phyloP scores from a whole-genome alignment of 495 filamentous ascomycete genomes.

The Penicillium angulare region DNA sequence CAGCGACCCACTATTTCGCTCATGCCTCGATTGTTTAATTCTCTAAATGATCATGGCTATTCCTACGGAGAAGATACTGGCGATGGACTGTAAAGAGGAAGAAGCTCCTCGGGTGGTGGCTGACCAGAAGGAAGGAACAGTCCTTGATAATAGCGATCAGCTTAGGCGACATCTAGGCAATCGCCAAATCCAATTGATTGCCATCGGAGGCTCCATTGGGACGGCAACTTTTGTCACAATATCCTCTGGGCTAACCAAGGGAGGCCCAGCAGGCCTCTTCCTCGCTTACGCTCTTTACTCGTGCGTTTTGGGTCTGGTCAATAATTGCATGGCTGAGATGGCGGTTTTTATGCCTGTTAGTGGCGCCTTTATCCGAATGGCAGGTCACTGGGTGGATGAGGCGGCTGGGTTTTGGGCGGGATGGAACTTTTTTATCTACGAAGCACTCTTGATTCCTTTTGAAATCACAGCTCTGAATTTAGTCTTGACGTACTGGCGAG shows the following conservation, averaged over 20 bases:
- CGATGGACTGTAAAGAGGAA: no score
- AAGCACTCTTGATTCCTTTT: constrained; percentile 66
- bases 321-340: constrained; percentile 66
- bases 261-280: constrained; percentile 71
- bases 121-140: no score
- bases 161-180: constrained; percentile 49
- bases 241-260: constrained; percentile 61
- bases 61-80: no score
- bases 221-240: constrained; percentile 74
- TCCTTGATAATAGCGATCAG: no score
- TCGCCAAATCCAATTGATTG: constrained; percentile 66
- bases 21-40: no score
- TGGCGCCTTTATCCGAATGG: constrained; percentile 77
- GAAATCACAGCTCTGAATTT: constrained; percentile 69
- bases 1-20: no score
- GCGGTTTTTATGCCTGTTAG: constrained; percentile 73
- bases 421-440: constrained; percentile 65
- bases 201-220: constrained; percentile 70
- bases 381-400: constrained; percentile 76
- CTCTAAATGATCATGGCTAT: no score
- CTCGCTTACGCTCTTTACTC: constrained; percentile 60
- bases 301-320: constrained; percentile 26
- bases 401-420: constrained; percentile 53
- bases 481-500: constrained; percentile 66
- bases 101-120: no score